A percentile compares a stretch with the other conserved stretches of the same genome.
phyloP scores from a whole-genome alignment of 306 rosid species.

The Rosa multiflora region DNA sequence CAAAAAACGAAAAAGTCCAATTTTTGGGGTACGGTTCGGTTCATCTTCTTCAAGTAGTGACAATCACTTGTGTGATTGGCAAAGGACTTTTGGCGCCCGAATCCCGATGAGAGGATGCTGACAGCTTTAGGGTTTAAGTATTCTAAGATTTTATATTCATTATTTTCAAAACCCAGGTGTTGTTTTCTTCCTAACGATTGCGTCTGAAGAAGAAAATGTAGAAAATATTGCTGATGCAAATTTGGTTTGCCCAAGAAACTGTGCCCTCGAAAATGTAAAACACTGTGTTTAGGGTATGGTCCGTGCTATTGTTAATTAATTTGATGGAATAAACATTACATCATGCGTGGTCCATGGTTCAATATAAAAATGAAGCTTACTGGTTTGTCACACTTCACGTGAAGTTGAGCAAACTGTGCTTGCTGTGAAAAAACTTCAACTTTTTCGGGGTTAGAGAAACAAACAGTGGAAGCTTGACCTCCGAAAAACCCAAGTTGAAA shows the following conservation, averaged over 20 bases:
- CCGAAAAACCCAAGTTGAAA: not conserved
- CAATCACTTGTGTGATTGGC: slow-evolving; percentile 24
- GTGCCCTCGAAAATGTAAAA: slow-evolving; percentile 34
- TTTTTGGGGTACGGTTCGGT: slow-evolving; percentile 40
- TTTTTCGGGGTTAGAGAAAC: not conserved
- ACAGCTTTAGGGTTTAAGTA: slow-evolving; percentile 31
- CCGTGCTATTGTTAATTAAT: slow-evolving; percentile 34
- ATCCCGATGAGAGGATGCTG: slow-evolving; percentile 40
- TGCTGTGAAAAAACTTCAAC: not conserved
- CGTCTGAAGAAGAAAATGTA: slow-evolving; percentile 40
- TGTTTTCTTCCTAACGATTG: slow-evolving; percentile 36
- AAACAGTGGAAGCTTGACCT: not conserved
- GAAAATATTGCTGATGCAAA: slow-evolving; percentile 41
- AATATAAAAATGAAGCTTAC: slow-evolving; percentile 33
- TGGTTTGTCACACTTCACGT: slow-evolving; percentile 57
- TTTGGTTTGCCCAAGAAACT: slow-evolving; percentile 35
- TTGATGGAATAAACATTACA: slow-evolving; percentile 31
- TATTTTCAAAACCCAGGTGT: slow-evolving; percentile 17
- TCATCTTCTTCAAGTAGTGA: slow-evolving; percentile 27
- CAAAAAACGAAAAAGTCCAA: slow-evolving; percentile 39
- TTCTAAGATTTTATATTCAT: slow-evolving; percentile 17
- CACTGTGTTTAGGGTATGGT: not conserved
- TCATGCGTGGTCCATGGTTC: slow-evolving; percentile 35
- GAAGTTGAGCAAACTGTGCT: slow-evolving; percentile 13
- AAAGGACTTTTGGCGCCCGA: slow-evolving; percentile 43